Percentiles rank a stretch among this genome's conserved stretches.
Conservation (phyloP, 352 stramenopile genomes). For the Globisporangium middletonii region DNA sequence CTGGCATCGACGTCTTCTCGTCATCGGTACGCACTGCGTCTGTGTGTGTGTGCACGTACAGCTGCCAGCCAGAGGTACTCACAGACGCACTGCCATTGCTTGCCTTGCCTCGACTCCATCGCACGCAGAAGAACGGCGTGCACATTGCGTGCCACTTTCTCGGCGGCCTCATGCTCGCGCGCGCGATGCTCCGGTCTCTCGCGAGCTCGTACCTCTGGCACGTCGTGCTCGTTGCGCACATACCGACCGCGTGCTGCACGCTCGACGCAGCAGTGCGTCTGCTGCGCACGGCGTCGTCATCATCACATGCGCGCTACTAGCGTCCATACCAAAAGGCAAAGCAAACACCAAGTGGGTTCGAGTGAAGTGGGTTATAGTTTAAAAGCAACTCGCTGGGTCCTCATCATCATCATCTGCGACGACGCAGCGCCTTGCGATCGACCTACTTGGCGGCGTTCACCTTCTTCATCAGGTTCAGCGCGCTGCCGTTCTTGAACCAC, state of each 20-base stretch:
- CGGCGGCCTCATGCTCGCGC: conserved; percentile 51
- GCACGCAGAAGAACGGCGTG: conserved; percentile 37
- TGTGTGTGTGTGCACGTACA: too few species aligned
- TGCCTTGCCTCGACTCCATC: too few species aligned
- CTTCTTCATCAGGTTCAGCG: conserved; percentile 94
- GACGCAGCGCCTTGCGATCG: background rate
- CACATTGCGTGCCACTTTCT: conserved; percentile 57
- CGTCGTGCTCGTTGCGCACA: conserved; percentile 28
- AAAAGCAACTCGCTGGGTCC: too few species aligned
- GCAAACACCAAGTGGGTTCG: too few species aligned
- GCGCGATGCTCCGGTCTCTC: conserved; percentile 39
- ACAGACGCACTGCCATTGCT: too few species aligned
- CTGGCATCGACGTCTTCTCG: conserved; percentile 47
- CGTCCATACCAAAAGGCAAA: background rate
- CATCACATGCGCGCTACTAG: conserved; percentile 16
- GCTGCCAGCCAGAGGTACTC: background rate
- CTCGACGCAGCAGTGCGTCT: conserved; percentile 21
- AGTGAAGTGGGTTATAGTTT: too few species aligned
- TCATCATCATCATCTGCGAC: background rate
- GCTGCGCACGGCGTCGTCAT: conserved; percentile 23
- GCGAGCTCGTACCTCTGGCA: conserved; percentile 42
- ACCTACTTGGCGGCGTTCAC: conserved; percentile 45
- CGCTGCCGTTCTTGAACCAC: conserved; percentile 93
- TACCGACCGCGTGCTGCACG: conserved; percentile 27
- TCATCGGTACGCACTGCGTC: conserved; percentile 21